phyloP scores from a whole-genome alignment of 805 yeast genomes.

The Wickerhamiella domercqiae region DNA sequence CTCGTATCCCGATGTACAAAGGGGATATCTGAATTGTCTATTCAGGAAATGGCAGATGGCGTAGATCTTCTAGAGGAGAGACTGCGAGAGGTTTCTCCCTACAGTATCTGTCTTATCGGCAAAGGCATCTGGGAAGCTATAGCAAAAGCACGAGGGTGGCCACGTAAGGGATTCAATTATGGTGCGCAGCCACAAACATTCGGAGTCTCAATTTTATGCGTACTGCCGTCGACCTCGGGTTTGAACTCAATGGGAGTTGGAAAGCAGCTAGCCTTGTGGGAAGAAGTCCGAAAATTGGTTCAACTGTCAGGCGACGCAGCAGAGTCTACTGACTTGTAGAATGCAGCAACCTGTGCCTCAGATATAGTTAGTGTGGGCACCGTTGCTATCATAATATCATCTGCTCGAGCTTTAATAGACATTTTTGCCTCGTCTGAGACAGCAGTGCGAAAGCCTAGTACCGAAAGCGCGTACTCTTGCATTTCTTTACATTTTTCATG shows the following conservation, averaged over 20 bases:
- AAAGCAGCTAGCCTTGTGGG: conserved; percentile 38
- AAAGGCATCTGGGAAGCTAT: conserved; percentile 61
- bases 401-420: conserved; percentile 18
- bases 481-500: conserved; percentile 19
- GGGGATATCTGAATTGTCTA: conserved; percentile 38
- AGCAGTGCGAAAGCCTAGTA: conserved; percentile 17
- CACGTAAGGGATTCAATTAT: conserved; percentile 32
- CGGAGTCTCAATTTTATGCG: conserved; percentile 30
- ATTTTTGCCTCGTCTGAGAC: conserved; percentile 7
- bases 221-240: conserved; percentile 63
- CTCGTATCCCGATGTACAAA: conserved; percentile 49
- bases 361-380: conserved; percentile 17
- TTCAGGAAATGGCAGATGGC: conserved; percentile 37
- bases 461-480: conserved; percentile 18
- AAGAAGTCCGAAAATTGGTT: conserved; percentile 19
- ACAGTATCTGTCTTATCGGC: conserved; percentile 45
- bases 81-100: conserved; percentile 28
- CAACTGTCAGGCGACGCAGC: background rate
- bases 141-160: conserved; percentile 25
- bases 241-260: conserved; percentile 37
- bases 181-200: conserved; percentile 30
- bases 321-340: conserved; percentile 9
- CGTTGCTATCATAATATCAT: conserved; percentile 19
- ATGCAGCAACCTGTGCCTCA: conserved; percentile 12
- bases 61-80: conserved; percentile 38